Percentiles rank a stretch among this genome's conserved stretches.
phyloP scores from a whole-genome alignment of 73 alveolate species.

The Stentor coeruleus region DNA sequence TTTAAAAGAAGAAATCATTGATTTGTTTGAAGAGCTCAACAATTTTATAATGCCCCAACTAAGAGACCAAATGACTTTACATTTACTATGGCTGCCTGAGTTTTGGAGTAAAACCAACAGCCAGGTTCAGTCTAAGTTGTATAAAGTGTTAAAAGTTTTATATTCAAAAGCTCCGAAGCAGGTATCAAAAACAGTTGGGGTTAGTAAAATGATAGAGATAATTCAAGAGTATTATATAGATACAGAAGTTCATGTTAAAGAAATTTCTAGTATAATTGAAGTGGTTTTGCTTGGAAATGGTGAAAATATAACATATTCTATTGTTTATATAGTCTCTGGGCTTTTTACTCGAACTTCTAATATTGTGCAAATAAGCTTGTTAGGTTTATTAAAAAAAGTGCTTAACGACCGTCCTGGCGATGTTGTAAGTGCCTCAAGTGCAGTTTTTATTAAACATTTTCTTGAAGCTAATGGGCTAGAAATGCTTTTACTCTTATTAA shows the following conservation, averaged over 20 bases:
- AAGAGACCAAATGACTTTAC: neutral
- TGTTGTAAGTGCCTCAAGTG: neutral
- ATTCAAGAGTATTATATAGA: neutral
- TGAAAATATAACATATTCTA: neutral
- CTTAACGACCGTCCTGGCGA: slow-evolving; percentile 27
- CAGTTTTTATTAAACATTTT: slow-evolving; percentile 12
- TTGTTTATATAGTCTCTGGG: neutral
- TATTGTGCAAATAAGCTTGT: neutral
- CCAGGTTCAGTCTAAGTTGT: neutral
- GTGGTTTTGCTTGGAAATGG: neutral
- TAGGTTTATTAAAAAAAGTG: neutral
- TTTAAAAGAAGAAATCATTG: slow-evolving; percentile 1
- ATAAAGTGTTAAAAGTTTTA: neutral
- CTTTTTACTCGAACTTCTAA: neutral
- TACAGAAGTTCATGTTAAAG: neutral
- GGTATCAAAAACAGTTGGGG: neutral
- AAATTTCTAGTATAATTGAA: slow-evolving; percentile 4
- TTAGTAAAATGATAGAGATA: neutral
- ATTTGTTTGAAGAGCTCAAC: neutral
- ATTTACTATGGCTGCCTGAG: slow-evolving; percentile 10
- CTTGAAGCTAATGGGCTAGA: slow-evolving; percentile 9
- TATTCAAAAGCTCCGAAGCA: slow-evolving; percentile 24
- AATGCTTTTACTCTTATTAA: neutral
- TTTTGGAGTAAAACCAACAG: neutral
- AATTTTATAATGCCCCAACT: slow-evolving; percentile 14